phyloP scores from a whole-genome alignment of 73 alveolate species.

The Tetrahymena elliotti region DNA sequence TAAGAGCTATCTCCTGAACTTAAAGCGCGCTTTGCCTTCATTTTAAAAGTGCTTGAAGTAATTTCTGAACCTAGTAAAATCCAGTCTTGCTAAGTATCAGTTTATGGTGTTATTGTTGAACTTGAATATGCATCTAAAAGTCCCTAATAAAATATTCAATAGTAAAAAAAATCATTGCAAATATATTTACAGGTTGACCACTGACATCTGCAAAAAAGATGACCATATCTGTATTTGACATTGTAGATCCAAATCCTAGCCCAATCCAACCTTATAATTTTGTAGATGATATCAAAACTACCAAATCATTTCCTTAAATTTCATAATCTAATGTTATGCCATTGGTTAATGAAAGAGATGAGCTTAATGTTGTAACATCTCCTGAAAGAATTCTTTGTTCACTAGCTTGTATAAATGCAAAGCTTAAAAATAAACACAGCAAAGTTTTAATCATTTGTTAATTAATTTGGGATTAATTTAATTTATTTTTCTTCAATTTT shows the following conservation, averaged over 20 bases:
- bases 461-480: too few relatives aligned
- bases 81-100: background rate
- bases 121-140: background rate
- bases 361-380: background rate
- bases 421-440: background rate
- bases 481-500: too few relatives aligned
- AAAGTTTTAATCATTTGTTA: background rate
- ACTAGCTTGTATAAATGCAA: background rate
- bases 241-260: conserved; percentile 22
- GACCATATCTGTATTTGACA: background rate
- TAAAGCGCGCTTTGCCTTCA: background rate
- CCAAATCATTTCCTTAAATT: background rate
- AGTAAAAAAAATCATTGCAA: background rate
- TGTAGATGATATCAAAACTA: background rate
- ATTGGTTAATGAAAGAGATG: background rate
- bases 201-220: background rate
- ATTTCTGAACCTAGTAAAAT: background rate
- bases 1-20: background rate
- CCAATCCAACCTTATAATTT: conserved; percentile 18
- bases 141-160: background rate
- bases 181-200: background rate
- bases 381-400: background rate
- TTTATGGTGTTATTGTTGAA: background rate
- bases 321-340: background rate
- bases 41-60: background rate